Percentiles rank a stretch among this genome's conserved stretches.
These are phyloP conservation scores for Colletotrichum shisoi DNA, from an alignment of 2,329 filamentous ascomycete species.

Conservation along the genomic window DNA sequence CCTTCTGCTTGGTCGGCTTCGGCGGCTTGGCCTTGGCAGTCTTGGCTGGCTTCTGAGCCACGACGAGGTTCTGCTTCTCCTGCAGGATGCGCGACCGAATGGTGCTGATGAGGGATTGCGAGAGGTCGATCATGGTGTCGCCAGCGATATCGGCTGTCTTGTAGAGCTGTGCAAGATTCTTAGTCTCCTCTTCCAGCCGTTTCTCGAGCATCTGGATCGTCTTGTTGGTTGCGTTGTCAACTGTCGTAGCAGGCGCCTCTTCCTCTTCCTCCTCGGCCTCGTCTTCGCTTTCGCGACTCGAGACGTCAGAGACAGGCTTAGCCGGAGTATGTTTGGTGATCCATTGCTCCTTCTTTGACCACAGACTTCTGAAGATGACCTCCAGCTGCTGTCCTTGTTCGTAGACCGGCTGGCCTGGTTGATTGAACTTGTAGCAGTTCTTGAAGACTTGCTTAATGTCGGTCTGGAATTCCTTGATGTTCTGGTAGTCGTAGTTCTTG, in stretches of 20 bases:
- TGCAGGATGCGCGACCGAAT: constrained; percentile 77
- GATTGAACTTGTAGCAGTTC: constrained; percentile 94
- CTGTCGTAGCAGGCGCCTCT: constrained; percentile 67
- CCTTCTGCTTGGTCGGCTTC: constrained; percentile 62
- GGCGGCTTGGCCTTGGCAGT: constrained; percentile 62
- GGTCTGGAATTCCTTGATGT: constrained; percentile 82
- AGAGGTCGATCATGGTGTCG: constrained; percentile 61
- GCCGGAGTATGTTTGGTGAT: constrained; percentile 74
- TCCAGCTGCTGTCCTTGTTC: constrained; percentile 75
- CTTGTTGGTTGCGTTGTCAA: constrained; percentile 46
- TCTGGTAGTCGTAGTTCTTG: constrained; percentile 78
- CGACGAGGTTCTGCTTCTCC: constrained; percentile 72
- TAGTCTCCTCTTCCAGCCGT: constrained; percentile 64
- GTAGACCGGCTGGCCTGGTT: constrained; percentile 75
- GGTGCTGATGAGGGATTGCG: constrained; percentile 68
- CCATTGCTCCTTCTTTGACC: constrained; percentile 82
- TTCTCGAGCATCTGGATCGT: constrained; percentile 62
- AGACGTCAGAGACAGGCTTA: constrained; percentile 63
- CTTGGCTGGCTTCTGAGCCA: constrained; percentile 63
- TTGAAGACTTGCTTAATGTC: constrained; percentile 84
- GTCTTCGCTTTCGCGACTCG: constrained; percentile 72
- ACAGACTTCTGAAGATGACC: constrained; percentile 76
- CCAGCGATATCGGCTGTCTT: constrained; percentile 61
- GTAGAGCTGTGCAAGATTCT: constrained; percentile 63
- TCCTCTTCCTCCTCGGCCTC: constrained; percentile 77